Conservation (phyloP, 495 filamentous ascomycete species). For the Neohortaea acidophila region DNA sequence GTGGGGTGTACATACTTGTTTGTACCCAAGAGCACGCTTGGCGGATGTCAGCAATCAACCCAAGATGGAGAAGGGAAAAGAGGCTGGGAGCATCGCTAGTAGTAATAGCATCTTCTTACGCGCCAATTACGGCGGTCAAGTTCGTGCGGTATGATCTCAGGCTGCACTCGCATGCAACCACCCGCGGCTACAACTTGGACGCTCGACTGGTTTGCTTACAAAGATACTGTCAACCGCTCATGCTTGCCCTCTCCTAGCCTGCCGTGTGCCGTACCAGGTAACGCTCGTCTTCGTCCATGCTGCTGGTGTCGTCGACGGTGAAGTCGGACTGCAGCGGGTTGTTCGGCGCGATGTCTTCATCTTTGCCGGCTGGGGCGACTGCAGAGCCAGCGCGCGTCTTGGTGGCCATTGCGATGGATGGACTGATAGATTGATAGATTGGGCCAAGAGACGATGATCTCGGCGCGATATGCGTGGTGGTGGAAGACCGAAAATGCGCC, state of each 20-base stretch:
- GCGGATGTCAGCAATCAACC: conserved; percentile 6
- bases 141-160: conserved; percentile 26
- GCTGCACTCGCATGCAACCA: no score
- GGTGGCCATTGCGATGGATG: not conserved
- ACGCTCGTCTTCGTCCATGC: conserved; percentile 21
- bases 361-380: not conserved
- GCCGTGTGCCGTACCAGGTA: conserved; percentile 19
- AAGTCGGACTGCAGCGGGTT: conserved; percentile 23
- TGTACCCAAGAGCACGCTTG: conserved; percentile 20
- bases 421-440: no score
- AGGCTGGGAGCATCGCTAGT: conserved; percentile 16
- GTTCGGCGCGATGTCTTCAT: conserved; percentile 13
- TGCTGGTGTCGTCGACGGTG: conserved; percentile 13
- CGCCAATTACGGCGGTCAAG: conserved; percentile 24
- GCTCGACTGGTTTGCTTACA: conserved; percentile 10
- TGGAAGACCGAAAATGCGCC: no score
- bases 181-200: no score
- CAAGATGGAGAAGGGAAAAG: not conserved
- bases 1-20: conserved; percentile 16
- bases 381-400: not conserved
- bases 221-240: conserved; percentile 11
- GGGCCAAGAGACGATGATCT: no score
- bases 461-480: no score
- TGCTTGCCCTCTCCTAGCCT: conserved; percentile 8
- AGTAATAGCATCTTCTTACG: conserved; percentile 25